Percentiles rank a stretch among this genome's conserved stretches.
phyloP scores from a whole-genome alignment of 805 yeast genomes.

The Pichia scutulata region DNA sequence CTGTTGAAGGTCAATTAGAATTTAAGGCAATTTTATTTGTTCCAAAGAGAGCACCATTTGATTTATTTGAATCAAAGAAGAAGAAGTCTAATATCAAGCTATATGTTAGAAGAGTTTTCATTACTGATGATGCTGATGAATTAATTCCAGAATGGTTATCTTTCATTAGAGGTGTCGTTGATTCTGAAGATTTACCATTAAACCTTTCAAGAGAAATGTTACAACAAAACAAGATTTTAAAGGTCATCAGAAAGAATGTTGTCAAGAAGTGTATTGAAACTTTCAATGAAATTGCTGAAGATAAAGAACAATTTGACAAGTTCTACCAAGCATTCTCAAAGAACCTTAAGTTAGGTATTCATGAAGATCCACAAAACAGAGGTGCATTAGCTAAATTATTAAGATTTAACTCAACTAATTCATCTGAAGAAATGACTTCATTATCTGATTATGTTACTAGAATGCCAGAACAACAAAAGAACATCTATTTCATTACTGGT shows the following conservation, averaged over 20 bases:
- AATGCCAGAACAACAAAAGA: conserved; percentile 99
- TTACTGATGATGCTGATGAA: conserved; percentile 99
- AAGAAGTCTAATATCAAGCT: conserved; percentile 98
- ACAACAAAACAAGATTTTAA: conserved; percentile 99
- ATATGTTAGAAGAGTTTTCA: conserved; percentile 98
- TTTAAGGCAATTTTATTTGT: conserved; percentile 95
- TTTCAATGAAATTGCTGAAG: conserved; percentile 99
- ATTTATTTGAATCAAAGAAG: conserved; percentile 96
- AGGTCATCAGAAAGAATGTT: conserved; percentile 98
- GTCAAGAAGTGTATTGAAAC: conserved; percentile 98
- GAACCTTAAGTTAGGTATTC: conserved; percentile 98
- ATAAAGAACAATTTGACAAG: conserved; percentile 95
- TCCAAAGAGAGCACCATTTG: conserved; percentile 99
- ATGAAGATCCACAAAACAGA: conserved; percentile 99
- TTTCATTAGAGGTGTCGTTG: conserved; percentile 98
- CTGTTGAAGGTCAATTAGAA: conserved; percentile 99
- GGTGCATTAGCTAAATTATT: conserved; percentile 87
- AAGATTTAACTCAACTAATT: conserved; percentile 95
- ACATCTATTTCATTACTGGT: conserved; percentile 98
- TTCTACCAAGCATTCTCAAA: conserved; percentile 97
- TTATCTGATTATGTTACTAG: conserved; percentile 96
- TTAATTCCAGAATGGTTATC: conserved; percentile 98
- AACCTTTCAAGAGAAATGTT: conserved; percentile 99
- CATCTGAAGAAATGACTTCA: conserved; percentile 89
- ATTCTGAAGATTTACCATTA: conserved; percentile 98